Evolutionary conservation across 768 basidiomycete genomes (phyloP).

Genomic region (Pulveroboletus sp.): DNA sequence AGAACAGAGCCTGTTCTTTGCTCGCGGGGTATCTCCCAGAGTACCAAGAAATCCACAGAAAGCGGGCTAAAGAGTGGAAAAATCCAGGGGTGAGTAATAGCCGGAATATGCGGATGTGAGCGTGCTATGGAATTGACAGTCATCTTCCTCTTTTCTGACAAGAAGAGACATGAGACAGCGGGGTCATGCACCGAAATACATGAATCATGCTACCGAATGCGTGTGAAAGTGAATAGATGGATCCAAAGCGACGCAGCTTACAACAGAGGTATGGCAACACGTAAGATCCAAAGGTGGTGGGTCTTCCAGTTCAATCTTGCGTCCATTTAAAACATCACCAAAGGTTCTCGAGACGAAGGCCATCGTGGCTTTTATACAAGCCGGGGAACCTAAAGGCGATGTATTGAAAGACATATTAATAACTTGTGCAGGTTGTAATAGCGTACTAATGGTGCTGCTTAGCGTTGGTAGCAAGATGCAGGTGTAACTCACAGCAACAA

Average conservation of each 20-base stretch:
- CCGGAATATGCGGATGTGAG: constrained; percentile 55
- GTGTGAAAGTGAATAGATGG: constrained; percentile 1
- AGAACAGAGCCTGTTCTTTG: constrained; percentile 57
- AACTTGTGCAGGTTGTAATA: constrained; percentile 46
- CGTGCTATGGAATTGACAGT: constrained; percentile 33
- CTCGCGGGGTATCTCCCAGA: constrained; percentile 67
- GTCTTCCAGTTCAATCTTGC: constrained; percentile 31
- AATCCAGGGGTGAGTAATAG: constrained; percentile 44
- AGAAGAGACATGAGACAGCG: constrained; percentile 41
- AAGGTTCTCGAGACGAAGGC: constrained; percentile 53
- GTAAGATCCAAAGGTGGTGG: constrained; percentile 55
- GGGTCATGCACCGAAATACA: constrained; percentile 19
- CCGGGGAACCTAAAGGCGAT: constrained; percentile 33
- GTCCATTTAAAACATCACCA: constrained; percentile 46
- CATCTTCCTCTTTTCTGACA: constrained; percentile 44
- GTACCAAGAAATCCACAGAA: constrained; percentile 66
- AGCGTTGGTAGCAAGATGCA: neutral
- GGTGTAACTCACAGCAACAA: constrained; percentile 39
- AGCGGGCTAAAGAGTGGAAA: constrained; percentile 81
- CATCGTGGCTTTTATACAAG: constrained; percentile 38
- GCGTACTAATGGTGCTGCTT: constrained; percentile 32
- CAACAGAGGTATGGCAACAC: constrained; percentile 45
- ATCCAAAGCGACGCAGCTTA: constrained; percentile 23
- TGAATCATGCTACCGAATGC: constrained; percentile 7
- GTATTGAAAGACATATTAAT: constrained; percentile 42